phyloP scores from a whole-genome alignment of 2,329 filamentous ascomycete species.

The Fusarium virguliforme region DNA sequence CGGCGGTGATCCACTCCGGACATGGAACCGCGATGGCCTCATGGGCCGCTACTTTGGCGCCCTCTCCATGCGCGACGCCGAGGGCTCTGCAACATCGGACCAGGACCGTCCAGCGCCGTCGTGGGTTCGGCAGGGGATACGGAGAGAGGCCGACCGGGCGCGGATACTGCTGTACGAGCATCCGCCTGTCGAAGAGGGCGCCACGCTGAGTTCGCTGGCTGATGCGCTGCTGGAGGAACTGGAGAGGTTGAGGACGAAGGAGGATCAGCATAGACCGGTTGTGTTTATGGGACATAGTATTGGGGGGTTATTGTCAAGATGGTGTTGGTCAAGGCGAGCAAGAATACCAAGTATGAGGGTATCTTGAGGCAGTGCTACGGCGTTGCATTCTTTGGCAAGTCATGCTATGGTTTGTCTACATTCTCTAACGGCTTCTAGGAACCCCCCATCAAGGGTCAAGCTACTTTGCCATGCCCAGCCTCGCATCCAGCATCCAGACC shows the following conservation, averaged over 20 bases:
- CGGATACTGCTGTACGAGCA: slow-evolving; percentile 69
- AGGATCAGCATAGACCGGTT: slow-evolving; percentile 64
- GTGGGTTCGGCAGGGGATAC: slow-evolving; percentile 70
- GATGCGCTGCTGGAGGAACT: slow-evolving; percentile 65
- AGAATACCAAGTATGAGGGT: slow-evolving; percentile 57
- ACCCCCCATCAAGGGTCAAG: slow-evolving; percentile 76
- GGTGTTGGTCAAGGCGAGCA: slow-evolving; percentile 66
- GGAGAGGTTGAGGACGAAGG: slow-evolving; percentile 53
- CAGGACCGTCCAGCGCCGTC: slow-evolving; percentile 55
- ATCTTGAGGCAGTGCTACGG: slow-evolving; percentile 73
- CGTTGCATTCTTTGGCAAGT: slow-evolving; percentile 72
- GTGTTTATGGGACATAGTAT: slow-evolving; percentile 75
- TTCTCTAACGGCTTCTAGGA: slow-evolving; percentile 54
- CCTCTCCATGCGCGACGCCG: slow-evolving; percentile 59
- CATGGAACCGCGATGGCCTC: slow-evolving; percentile 68
- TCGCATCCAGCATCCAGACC: slow-evolving; percentile 69
- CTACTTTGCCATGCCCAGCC: slow-evolving; percentile 72
- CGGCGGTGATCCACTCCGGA: slow-evolving; percentile 67
- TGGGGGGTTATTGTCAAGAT: slow-evolving; percentile 73
- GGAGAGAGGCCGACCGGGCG: slow-evolving; percentile 64
- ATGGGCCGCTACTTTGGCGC: slow-evolving; percentile 64
- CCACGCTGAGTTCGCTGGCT: slow-evolving; percentile 62
- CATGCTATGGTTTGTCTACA: not conserved
- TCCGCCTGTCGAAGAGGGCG: slow-evolving; percentile 58
- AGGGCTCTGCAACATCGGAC: slow-evolving; percentile 40